These are phyloP conservation scores for Leccinellum rugosiceps DNA, from an alignment of 768 basidiomycete species.

Conservation along the genomic window DNA sequence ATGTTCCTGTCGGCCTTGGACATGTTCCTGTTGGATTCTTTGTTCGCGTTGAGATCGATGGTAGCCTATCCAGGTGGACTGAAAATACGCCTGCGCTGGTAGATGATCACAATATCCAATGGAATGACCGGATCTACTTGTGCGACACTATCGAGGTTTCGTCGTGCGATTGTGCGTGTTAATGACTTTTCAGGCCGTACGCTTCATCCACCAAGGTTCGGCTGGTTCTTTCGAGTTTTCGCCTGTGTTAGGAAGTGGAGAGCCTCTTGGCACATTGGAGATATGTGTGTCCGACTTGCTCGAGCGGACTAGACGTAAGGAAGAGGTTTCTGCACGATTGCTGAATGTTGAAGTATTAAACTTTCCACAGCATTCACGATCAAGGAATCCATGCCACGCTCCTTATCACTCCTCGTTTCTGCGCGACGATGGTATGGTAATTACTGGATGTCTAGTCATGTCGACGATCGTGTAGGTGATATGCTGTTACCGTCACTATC, in stretches of 20 bases:
- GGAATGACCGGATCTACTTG: background rate
- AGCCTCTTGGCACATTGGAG: background rate
- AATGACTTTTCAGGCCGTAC: background rate
- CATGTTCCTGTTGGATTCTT: constrained; percentile 11
- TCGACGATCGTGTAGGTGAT: background rate
- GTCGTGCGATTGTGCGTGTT: background rate
- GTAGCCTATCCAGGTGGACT: background rate
- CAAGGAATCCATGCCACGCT: background rate
- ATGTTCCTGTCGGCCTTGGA: constrained; percentile 1
- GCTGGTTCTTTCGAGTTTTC: background rate
- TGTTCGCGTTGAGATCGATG: background rate
- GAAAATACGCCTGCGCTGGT: background rate
- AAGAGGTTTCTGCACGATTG: background rate
- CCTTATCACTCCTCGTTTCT: background rate
- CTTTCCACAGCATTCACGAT: background rate
- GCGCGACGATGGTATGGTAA: background rate
- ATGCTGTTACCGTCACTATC: background rate
- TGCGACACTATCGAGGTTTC: background rate
- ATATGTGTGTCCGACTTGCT: background rate
- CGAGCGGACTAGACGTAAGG: background rate
- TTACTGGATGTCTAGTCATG: background rate
- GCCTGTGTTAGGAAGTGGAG: constrained; percentile 1
- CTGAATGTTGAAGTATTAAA: background rate
- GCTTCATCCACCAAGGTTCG: background rate
- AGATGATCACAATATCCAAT: background rate